Conservation (phyloP, 345 rosid genomes). For the Moringa oleifera region DNA sequence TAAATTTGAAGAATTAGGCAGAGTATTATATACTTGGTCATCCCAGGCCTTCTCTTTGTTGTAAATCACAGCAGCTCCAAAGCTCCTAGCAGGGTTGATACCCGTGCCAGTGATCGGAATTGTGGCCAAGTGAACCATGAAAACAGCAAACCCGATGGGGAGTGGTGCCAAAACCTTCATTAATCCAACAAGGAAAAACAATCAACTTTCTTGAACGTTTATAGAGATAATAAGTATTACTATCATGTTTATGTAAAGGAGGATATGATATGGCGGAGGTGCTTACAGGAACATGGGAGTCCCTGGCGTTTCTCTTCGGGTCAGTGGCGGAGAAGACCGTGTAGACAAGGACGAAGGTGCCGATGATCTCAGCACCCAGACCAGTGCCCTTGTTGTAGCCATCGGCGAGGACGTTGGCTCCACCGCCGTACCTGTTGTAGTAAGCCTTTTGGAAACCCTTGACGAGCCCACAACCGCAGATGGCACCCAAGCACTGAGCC, state of each 20-base stretch:
- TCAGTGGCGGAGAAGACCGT: conserved; percentile 81
- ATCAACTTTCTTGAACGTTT: too few species aligned
- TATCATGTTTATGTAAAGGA: neutral
- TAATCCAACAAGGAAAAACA: neutral
- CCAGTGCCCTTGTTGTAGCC: conserved; percentile 65
- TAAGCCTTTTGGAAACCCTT: conserved; percentile 55
- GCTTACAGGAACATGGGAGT: conserved; percentile 74
- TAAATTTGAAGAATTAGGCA: neutral
- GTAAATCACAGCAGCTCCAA: conserved; percentile 90
- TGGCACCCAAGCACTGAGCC: conserved; percentile 66
- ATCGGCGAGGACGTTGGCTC: conserved; percentile 36
- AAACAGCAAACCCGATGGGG: conserved; percentile 94
- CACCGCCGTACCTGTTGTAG: conserved; percentile 59
- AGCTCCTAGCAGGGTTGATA: conserved; percentile 95
- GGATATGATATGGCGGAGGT: too few species aligned
- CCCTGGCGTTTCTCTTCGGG: conserved; percentile 71
- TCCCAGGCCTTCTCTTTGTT: conserved; percentile 82
- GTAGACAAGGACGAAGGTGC: conserved; percentile 74
- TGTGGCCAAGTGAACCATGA: conserved; percentile 93
- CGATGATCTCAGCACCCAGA: conserved; percentile 71
- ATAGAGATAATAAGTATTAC: too few species aligned
- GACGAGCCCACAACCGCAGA: conserved; percentile 57
- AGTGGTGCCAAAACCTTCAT: conserved; percentile 90
- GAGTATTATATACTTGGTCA: conserved; percentile 96
- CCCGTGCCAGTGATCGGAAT: conserved; percentile 94